Evolutionary conservation across 805 yeast genomes (phyloP).

Genomic region (Candida pseudofarinosa): DNA sequence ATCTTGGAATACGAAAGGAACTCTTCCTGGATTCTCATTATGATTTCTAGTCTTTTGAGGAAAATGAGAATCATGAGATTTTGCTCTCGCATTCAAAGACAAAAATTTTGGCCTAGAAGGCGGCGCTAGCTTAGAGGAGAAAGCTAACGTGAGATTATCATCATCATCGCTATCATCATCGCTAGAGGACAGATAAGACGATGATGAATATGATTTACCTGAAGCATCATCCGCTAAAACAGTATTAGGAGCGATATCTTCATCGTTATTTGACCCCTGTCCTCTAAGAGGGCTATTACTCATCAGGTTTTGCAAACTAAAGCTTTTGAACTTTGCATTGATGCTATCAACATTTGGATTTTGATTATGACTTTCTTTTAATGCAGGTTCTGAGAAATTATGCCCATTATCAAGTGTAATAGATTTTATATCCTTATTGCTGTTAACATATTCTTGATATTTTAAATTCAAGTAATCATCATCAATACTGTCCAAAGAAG

Average conservation of each 20-base stretch:
- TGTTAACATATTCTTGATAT: slow-evolving; percentile 28
- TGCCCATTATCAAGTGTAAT: background rate
- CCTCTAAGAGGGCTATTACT: slow-evolving; percentile 8
- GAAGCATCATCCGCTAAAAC: background rate
- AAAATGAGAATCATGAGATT: slow-evolving; percentile 40
- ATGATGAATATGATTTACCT: slow-evolving; percentile 7
- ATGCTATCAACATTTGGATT: slow-evolving; percentile 13
- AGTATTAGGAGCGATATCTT: slow-evolving; percentile 20
- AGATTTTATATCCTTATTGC: slow-evolving; percentile 6
- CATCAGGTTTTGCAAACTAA: slow-evolving; percentile 37
- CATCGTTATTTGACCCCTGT: slow-evolving; percentile 9
- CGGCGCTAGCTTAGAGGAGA: slow-evolving; percentile 37
- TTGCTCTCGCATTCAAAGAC: slow-evolving; percentile 30
- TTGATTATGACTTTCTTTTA: background rate
- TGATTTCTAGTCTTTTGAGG: slow-evolving; percentile 19
- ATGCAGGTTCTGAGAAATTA: background rate
- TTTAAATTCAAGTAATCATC: slow-evolving; percentile 47
- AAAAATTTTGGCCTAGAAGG: slow-evolving; percentile 31
- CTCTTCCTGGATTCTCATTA: slow-evolving; percentile 15
- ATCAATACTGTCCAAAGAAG: slow-evolving; percentile 69
- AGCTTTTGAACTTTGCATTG: slow-evolving; percentile 31
- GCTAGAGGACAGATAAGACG: slow-evolving; percentile 12
- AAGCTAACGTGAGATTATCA: slow-evolving; percentile 43
- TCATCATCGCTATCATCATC: slow-evolving; percentile 30
- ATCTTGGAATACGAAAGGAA: slow-evolving; percentile 30